Percentiles rank a stretch among this genome's conserved stretches.
phyloP scores from a whole-genome alignment of 441 rosid genomes.

The Eutrema salsugineum region DNA sequence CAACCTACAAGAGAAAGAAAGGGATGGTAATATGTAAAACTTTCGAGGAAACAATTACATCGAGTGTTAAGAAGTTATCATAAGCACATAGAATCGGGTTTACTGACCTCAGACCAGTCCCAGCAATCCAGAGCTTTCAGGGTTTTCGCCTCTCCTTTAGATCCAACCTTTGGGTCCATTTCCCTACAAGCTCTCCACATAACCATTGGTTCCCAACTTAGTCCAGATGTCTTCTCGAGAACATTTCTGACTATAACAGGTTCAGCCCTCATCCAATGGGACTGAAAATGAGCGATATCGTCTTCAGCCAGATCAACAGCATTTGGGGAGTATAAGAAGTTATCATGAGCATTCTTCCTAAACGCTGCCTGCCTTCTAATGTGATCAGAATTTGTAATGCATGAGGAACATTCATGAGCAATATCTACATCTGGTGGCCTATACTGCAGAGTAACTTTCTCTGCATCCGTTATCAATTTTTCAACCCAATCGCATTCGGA shows the following conservation, averaged over 20 bases:
- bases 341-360: slow-evolving; percentile 58
- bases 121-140: slow-evolving; percentile 82
- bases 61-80: no score
- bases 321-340: slow-evolving; percentile 59
- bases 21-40: not conserved
- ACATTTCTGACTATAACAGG: slow-evolving; percentile 75
- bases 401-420: slow-evolving; percentile 16
- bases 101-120: slow-evolving; percentile 55
- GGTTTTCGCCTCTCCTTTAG: slow-evolving; percentile 40
- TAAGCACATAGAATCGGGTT: not conserved
- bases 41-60: not conserved
- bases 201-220: slow-evolving; percentile 99
- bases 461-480: slow-evolving; percentile 40
- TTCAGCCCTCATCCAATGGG: slow-evolving; percentile 77
- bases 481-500: slow-evolving; percentile 50
- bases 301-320: slow-evolving; percentile 39
- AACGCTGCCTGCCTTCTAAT: slow-evolving; percentile 43
- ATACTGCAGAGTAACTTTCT: slow-evolving; percentile 22
- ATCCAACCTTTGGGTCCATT: slow-evolving; percentile 22
- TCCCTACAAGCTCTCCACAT: slow-evolving; percentile 85
- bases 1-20: slow-evolving; percentile 45
- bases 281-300: slow-evolving; percentile 51
- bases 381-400: slow-evolving; percentile 4
- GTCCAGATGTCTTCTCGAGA: slow-evolving; percentile 51
- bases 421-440: slow-evolving; percentile 24